Evolutionary conservation across 371 early-diverging fungal species (phyloP).

Genomic region (Rhizopus stolonifer): DNA sequence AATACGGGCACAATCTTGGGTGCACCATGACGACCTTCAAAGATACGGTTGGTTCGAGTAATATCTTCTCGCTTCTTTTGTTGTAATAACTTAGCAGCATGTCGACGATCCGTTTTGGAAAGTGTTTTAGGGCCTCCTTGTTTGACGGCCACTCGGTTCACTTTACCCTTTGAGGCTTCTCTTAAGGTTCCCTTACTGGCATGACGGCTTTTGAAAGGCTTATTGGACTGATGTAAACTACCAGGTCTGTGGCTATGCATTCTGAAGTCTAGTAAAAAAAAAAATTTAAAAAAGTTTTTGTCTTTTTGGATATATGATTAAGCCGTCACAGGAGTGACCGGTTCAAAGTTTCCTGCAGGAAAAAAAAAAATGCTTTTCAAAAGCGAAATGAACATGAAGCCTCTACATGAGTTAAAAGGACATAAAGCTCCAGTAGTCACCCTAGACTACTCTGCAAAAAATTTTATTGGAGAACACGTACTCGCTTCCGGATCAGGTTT

Average conservation of each 20-base stretch:
- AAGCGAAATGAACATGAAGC: constrained; percentile 12
- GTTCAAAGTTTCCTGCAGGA: not conserved
- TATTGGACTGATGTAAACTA: constrained; percentile 86
- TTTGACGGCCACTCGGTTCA: constrained; percentile 65
- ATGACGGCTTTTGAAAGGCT: constrained; percentile 92
- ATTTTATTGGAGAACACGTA: constrained; percentile 20
- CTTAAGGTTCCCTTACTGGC: constrained; percentile 78
- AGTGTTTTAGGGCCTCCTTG: constrained; percentile 40
- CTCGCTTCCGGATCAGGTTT: constrained; percentile 36
- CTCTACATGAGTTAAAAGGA: constrained; percentile 20
- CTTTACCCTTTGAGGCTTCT: constrained; percentile 83
- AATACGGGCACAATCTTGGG: constrained; percentile 81
- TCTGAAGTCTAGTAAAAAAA: constrained; percentile 20
- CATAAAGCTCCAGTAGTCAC: constrained; percentile 26
- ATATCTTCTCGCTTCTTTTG: constrained; percentile 81
- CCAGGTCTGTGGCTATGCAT: constrained; percentile 63
- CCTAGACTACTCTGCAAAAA: constrained; percentile 14
- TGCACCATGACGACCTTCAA: constrained; percentile 78
- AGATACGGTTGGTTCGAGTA: constrained; percentile 69
- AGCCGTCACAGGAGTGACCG: constrained; percentile 9
- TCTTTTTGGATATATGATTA: constrained; percentile 3
- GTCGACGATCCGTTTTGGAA: constrained; percentile 80
- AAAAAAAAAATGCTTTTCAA: not conserved
- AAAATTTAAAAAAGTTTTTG: constrained; percentile 11
- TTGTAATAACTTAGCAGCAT: constrained; percentile 79